These are phyloP conservation scores for Ophiostoma novo-ulmi DNA, from an alignment of 2,329 filamentous ascomycete species.

Conservation along the genomic window DNA sequence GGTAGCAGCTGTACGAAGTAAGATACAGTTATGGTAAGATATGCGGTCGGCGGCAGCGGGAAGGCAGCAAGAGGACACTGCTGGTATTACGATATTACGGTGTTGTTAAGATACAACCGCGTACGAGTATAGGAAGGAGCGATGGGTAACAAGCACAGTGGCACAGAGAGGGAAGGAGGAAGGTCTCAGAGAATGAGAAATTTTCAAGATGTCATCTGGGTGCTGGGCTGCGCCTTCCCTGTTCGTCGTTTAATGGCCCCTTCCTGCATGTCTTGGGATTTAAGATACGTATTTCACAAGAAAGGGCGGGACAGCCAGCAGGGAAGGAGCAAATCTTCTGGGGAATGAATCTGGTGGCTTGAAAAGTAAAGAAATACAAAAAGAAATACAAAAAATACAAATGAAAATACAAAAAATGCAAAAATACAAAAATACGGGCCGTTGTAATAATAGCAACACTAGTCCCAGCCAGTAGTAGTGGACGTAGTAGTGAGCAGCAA, in stretches of 20 bases:
- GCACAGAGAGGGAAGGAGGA: neutral
- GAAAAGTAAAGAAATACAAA: constrained; percentile 13
- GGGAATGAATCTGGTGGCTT: neutral
- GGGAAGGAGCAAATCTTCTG: constrained; percentile 7
- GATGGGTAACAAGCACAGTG: neutral
- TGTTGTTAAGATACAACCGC: neutral
- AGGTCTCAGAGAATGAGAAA: neutral
- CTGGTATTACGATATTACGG: neutral
- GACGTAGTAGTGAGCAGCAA: neutral
- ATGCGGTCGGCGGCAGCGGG: neutral
- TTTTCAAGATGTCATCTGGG: neutral
- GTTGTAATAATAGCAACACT: neutral
- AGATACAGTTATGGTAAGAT: neutral
- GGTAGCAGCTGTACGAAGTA: neutral
- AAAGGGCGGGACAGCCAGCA: constrained; percentile 18
- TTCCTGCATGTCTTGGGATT: constrained; percentile 17
- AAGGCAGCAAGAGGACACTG: neutral
- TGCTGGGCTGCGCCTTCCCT: neutral
- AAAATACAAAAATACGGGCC: neutral
- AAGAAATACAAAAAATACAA: neutral
- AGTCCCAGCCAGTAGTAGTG: neutral
- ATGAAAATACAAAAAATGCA: neutral
- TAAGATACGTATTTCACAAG: neutral
- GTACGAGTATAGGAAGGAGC: neutral
- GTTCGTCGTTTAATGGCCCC: neutral